Evolutionary conservation across 139 green algal species (phyloP).

Genomic region (Limnomonas spitsbergensis): DNA sequence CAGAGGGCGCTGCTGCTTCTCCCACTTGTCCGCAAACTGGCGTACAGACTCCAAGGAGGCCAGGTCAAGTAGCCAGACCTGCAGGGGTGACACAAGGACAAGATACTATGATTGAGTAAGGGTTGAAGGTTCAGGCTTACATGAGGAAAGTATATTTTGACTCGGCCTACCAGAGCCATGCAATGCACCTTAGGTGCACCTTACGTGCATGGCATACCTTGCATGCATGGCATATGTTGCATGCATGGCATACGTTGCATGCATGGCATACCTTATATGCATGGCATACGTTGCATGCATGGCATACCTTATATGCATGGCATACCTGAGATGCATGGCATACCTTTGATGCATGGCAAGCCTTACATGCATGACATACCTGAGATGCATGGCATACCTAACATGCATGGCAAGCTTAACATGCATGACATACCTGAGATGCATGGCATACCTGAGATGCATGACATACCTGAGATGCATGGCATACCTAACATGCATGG

Average conservation of each 20-base stretch:
- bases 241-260: neutral
- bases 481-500: neutral
- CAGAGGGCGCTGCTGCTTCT: conserved; percentile 50
- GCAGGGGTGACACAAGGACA: neutral
- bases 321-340: no score
- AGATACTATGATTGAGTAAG: neutral
- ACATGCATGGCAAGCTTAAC: no score
- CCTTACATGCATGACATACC: no score
- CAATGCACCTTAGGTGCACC: neutral
- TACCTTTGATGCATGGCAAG: no score
- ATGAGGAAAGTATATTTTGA: no score
- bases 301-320: no score
- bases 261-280: no score
- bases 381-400: no score
- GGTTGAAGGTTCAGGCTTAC: neutral
- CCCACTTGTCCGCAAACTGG: conserved; percentile 60
- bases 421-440: no score
- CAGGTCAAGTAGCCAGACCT: conserved; percentile 55
- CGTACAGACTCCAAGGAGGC: conserved; percentile 63
- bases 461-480: no score
- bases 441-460: no score
- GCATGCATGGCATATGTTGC: neutral
- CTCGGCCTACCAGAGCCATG: neutral
- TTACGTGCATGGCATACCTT: neutral
- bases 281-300: no score